Base-by-base conservation (phyloP, 164 flowering plant genomes). In the Nymphaea thermarum region DNA sequence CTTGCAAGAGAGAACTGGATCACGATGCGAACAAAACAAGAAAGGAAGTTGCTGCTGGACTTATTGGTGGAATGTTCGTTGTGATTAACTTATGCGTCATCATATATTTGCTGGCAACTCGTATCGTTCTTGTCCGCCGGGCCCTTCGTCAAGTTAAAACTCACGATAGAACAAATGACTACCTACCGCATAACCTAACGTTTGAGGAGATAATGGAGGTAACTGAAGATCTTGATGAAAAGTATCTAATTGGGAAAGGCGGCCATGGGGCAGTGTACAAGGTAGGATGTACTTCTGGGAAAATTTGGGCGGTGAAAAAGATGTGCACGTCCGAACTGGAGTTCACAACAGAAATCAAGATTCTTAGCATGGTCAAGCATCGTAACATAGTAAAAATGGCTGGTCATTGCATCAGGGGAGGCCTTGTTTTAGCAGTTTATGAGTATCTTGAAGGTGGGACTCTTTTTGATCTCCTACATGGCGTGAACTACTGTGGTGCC, bases 161-260 rank as follows among this genome's bases (percentile, higher is more conserved):
- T 44, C 51, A 64, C 42, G 67, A 70, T 64, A 60, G 11, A 63
- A 60, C 77, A 43, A 65, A 59, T 65, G 79, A 75, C 53, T 75
- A 75, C 14, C 71, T 75, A 57, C 80, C 78, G 4, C 64, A 73
- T 7, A 75, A 73, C 51, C 61, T 80, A 25, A 75, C 53, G 17
- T 70, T 73, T 76, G 76, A 73, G 76, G 83, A 80, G 10, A 75
- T 78, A 8, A 66, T 78, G 64, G 67, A 71, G 3, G 79, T 76
- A 4, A 73, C 78, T 4, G 81, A 80, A 78, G 73, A 71, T 44
- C 73, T 70, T 68, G 71, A 68, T 66, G 76, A 77, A 7, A 74
- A 74, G 36, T 73, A 70, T 60, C 63, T 76, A 60, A 74, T 72
- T 55, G 79, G 79, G 5, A 71, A 68, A 68, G 82, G 79, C 65